Evolutionary conservation across 257 asterid species (phyloP), one percentile per base, ranked within the genome.

Genomic region (Cinchona pubescens): DNA sequence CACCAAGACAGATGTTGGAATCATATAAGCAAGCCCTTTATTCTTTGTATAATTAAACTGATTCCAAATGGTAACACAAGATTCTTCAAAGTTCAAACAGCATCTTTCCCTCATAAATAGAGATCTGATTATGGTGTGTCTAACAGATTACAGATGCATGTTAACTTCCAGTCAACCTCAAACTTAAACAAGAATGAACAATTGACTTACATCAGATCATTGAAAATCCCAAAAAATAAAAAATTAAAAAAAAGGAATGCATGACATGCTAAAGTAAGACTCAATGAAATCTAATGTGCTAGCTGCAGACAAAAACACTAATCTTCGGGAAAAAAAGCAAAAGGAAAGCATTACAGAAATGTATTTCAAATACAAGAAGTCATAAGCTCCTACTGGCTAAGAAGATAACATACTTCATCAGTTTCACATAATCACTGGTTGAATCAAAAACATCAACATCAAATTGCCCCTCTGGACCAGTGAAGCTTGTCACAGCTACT

Each of bases 381-480:
- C 40, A 58, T 53, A 60, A 37, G 49, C 21, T 60, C 13, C 15
- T 27, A 23, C 23, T 62, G 21, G 14, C 46, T 51, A 25, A 27
- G 76, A 73, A 21, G 75, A 78, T 45, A 73, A 70, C 98, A 65
- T 87, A 94, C 99, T 94, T 94, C 99, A 94, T 86, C 92, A 94
- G 77, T 78, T 94, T 90, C 78, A 94, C 92, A 79, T 92, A 94
- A 77, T 94, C 99, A 73, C 77, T 82, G 75, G 98, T 94, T 72
- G 97, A 89, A 84, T 92, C 98, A 77, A 94, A 94, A 83, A 94
- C 96, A 79, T 94, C 98, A 68, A 92, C 96, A 29, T 91, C 96
- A 79, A 90, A 90, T 68, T 88, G 95, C 72, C 96, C 97, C 82
- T 88, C 94, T 29, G 94, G 96, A 73, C 98, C 98, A 30, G 84